These are phyloP conservation scores for Pyrenula aspistea DNA, from an alignment of 495 filamentous ascomycete genomes.

Conservation along the genomic window DNA sequence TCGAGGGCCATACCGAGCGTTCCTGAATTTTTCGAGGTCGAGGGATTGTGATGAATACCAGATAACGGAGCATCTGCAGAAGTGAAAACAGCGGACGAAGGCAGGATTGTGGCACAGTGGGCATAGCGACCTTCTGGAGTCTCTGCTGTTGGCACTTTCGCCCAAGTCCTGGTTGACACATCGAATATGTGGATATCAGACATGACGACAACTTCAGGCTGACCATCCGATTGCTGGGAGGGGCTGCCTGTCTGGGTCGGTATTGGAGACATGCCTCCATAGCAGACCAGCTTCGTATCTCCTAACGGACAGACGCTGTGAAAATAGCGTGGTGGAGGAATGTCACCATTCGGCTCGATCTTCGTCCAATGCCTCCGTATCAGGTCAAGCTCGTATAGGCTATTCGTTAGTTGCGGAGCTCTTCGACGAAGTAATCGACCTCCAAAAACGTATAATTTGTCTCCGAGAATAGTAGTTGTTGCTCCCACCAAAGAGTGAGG, in stretches of 20 bases:
- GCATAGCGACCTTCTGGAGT: conserved; percentile 91
- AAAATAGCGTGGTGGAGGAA: conserved; percentile 88
- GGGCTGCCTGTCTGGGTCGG: conserved; percentile 26
- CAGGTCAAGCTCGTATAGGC: conserved; percentile 87
- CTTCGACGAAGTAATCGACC: conserved; percentile 76
- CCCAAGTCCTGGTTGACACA: conserved; percentile 76
- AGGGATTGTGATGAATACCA: conserved; percentile 79
- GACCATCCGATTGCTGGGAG: conserved; percentile 44
- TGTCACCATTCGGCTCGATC: conserved; percentile 68
- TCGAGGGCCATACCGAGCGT: conserved; percentile 77
- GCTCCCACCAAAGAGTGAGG: conserved; percentile 87
- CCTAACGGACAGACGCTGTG: conserved; percentile 89
- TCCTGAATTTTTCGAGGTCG: conserved; percentile 68
- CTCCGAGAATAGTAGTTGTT: conserved; percentile 86
- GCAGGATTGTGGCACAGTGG: conserved; percentile 87
- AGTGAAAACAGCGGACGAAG: conserved; percentile 74
- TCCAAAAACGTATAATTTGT: conserved; percentile 93
- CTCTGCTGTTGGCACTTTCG: conserved; percentile 64
- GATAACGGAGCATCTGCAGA: conserved; percentile 72
- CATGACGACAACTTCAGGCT: conserved; percentile 91
- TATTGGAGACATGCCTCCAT: conserved; percentile 92
- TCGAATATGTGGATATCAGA: conserved; percentile 96
- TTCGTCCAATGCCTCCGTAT: conserved; percentile 88
- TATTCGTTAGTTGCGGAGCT: conserved; percentile 70
- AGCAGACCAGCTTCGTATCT: conserved; percentile 92